Evolutionary conservation across 2,329 filamentous ascomycete genomes (phyloP).

Genomic region (Pestalotiopsis sp.): DNA sequence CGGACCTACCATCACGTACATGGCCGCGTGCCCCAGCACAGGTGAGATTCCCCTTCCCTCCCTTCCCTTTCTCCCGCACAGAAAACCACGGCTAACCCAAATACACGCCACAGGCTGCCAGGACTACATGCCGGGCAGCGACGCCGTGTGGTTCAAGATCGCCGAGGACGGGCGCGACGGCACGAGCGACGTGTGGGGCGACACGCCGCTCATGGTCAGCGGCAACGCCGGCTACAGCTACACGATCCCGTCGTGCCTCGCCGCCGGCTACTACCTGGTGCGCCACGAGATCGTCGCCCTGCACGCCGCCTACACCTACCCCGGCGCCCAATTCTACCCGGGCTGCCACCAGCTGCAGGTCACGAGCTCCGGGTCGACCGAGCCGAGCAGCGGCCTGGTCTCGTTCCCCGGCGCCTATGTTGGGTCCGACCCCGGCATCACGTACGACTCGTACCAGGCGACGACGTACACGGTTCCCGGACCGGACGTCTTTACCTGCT

Average conservation of each 20-base stretch:
- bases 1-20: slow-evolving; percentile 60
- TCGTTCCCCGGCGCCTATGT: slow-evolving; percentile 58
- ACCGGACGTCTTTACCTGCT: slow-evolving; percentile 51
- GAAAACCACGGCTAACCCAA: too few relatives aligned
- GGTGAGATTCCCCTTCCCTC: too few relatives aligned
- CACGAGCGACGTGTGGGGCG: slow-evolving; percentile 51
- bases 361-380: slow-evolving; percentile 15
- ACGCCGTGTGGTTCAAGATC: slow-evolving; percentile 59
- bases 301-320: slow-evolving; percentile 30
- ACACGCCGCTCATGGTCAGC: slow-evolving; percentile 45
- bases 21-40: slow-evolving; percentile 57
- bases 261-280: slow-evolving; percentile 48
- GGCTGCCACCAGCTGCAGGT: slow-evolving; percentile 20
- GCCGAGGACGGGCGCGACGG: slow-evolving; percentile 52
- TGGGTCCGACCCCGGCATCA: slow-evolving; percentile 50
- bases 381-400: slow-evolving; percentile 32
- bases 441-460: slow-evolving; percentile 53
- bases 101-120: slow-evolving; percentile 18
- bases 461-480: slow-evolving; percentile 48
- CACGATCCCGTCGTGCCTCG: slow-evolving; percentile 56
- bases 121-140: slow-evolving; percentile 23
- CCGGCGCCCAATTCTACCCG: slow-evolving; percentile 21
- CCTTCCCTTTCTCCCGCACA: too few relatives aligned
- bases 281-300: slow-evolving; percentile 46
- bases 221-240: slow-evolving; percentile 48